Conservation (phyloP, 306 rosid species). For the Fragaria vesca region DNA sequence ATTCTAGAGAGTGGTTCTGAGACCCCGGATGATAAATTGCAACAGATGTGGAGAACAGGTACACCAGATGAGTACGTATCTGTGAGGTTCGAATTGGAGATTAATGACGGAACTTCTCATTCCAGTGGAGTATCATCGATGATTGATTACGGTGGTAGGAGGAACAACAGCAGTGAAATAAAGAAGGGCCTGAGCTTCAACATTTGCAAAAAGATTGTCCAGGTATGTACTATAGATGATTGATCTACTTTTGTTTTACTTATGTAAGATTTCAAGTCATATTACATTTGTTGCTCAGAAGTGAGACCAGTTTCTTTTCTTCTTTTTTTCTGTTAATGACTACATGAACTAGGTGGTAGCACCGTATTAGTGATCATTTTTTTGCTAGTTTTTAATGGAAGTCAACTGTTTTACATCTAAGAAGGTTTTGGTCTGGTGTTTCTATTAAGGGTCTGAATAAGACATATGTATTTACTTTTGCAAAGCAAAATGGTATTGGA, state of each 20-base stretch:
- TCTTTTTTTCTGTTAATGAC: not conserved
- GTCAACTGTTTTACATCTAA: not conserved
- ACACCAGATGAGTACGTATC: conserved; percentile 37
- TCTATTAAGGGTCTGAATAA: not conserved
- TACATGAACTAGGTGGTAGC: not conserved
- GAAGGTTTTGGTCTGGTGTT: not conserved
- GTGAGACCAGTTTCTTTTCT: not conserved
- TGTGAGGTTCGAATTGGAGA: conserved; percentile 61
- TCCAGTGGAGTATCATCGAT: conserved; percentile 37
- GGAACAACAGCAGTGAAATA: conserved; percentile 38
- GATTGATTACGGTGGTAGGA: conserved; percentile 33
- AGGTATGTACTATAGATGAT: conserved; percentile 35
- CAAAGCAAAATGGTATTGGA: not conserved
- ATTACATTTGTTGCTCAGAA: not conserved
- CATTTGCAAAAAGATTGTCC: conserved; percentile 64
- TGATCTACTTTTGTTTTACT: not conserved
- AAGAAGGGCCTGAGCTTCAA: conserved; percentile 61
- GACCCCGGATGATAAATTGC: conserved; percentile 41
- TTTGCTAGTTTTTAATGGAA: not conserved
- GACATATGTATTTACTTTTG: not conserved
- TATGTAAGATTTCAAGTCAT: not conserved
- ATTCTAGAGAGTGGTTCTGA: conserved; percentile 31
- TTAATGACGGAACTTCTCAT: conserved; percentile 32
- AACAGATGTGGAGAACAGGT: conserved; percentile 48
- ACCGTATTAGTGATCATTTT: not conserved